Conservation (phyloP, 2,329 filamentous ascomycete species). For the Ceratocystis huliohia region DNA sequence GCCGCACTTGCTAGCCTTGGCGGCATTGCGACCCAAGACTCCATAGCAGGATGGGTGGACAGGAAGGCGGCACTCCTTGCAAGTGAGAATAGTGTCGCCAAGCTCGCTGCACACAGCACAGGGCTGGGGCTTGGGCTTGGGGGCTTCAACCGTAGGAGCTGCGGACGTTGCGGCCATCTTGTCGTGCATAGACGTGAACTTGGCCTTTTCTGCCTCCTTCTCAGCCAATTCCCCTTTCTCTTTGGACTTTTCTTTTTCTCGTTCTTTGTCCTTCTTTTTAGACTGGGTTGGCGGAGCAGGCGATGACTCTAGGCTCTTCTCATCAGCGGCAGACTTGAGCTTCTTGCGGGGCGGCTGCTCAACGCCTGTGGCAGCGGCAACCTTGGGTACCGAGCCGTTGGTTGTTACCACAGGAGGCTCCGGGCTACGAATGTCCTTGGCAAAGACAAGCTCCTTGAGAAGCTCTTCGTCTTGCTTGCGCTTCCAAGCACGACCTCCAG, state of each 20-base stretch:
- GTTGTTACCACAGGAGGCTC: constrained; percentile 18
- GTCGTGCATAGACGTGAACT: constrained; percentile 27
- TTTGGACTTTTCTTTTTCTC: constrained; percentile 25
- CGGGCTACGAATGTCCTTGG: constrained; percentile 38
- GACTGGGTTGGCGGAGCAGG: constrained; percentile 30
- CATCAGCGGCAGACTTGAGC: constrained; percentile 44
- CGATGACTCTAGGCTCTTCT: constrained; percentile 32
- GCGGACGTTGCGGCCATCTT: constrained; percentile 35
- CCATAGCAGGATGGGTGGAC: constrained; percentile 91
- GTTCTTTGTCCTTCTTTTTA: constrained; percentile 33
- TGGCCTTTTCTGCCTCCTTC: constrained; percentile 9
- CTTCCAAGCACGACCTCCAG: constrained; percentile 73
- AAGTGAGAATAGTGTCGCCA: constrained; percentile 65
- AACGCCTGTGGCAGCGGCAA: background rate
- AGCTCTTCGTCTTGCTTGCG: constrained; percentile 85
- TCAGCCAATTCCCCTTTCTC: constrained; percentile 9
- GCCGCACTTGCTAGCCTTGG: constrained; percentile 31
- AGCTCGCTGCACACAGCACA: constrained; percentile 73
- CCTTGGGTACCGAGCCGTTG: constrained; percentile 21
- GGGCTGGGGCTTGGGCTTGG: constrained; percentile 64
- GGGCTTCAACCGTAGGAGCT: constrained; percentile 31
- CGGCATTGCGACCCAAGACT: constrained; percentile 53
- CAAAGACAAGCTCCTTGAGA: constrained; percentile 55
- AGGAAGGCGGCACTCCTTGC: constrained; percentile 76
- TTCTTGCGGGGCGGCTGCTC: constrained; percentile 51